Base-by-base conservation (phyloP, 805 yeast species). In the Yamadazyma paraphyllophila region DNA sequence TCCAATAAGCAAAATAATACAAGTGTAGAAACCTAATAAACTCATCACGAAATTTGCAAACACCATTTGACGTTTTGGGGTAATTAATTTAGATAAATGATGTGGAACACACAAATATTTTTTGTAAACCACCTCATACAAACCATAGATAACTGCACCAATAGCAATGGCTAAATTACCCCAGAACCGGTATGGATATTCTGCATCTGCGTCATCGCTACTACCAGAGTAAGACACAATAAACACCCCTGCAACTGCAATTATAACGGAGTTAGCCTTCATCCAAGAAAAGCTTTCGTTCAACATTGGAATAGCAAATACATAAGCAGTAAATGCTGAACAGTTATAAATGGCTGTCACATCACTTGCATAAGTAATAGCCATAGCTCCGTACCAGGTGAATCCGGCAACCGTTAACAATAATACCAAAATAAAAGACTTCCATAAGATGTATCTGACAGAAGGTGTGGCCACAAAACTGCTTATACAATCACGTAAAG, bases 331-430 rank as follows among this genome's bases (percentile, higher is more conserved):
- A 61, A 89, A 89, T 0, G 96, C 95, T 12, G 92, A 83, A 60
- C 94, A 88, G 67, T 89, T 88, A 67, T 88, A 89, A 49, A 88
- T 88, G 2, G 96, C 96, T 2, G 96, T 89, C 31, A 89, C 85
- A 57, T 89, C 96, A 2, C 88, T 75, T 0, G 95, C 88, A 25
- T 90, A 85, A 0, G 96, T 82, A 58, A 86, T 65, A 26, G 82
- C 74, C 81, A 89, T 87, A 9, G 96, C 85, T 13, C 86, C 76
- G 60, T 88, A 89, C 96, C 96, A 88, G 1, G 96, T 80, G 14
- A 78, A 70, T 1, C 95, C 96, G 0, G 96, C 96, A 1, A 80
- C 49, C 14, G 86, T 86, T 49, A 88, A 69, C 6, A 88, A 76
- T 7, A 77, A 26, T 2, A 85, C 74, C 26, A 85, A 66, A 2